Base-by-base conservation (phyloP, 352 stramenopile species). In the Pythium vanterpoolii region DNA sequence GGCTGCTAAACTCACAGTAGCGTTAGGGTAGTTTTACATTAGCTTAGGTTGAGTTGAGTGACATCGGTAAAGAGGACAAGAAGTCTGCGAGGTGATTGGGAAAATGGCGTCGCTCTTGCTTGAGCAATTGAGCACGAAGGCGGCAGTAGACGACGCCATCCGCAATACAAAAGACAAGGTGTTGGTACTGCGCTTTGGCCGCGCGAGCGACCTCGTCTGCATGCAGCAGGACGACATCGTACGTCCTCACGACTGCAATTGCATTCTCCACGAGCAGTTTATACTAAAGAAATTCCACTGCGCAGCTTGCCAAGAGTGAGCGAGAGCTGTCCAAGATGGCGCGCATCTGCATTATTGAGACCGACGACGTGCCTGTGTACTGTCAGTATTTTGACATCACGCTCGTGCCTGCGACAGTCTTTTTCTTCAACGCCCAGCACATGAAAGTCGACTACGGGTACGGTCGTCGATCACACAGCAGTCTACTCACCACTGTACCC, bases 401-500 rank as follows among this genome's bases (percentile, higher is more conserved):
- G n/a, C 72, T 95, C 23, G 85, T 95, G 45, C 86, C 86, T 3
- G 84, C 84, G 30, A 95, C 82, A 0, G 70, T 95, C 44, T 95
- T 95, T 68, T 95, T 94, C 54, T 86, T 92, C 63, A 95, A 95
- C 60, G 80, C 76, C 2, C 83, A 90, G 56, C 86, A 95, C 73
- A 95, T 94, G 65, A 95, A 95, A 75, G 83, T 95, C 49, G 84
- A 95, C 74, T 95, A 91, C 49, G 74, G 81, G 86, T 95, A 61
- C n/a, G 68, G n/a, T 46, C 30, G 3, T 53, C 18, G 5, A 16
- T 14, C 5, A 9, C 33, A 14, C 16, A 42, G 9, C 34, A n/a
- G 1, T 5, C 8, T 42, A 7, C 34, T 42, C 34, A 19, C 2
- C 18, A 4, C 13, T 1, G 31, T 36, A 36, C 6, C 31, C 1